These are phyloP conservation scores for Biscutella laevigata DNA, from an alignment of 441 rosid species.

Conservation along the genomic window DNA sequence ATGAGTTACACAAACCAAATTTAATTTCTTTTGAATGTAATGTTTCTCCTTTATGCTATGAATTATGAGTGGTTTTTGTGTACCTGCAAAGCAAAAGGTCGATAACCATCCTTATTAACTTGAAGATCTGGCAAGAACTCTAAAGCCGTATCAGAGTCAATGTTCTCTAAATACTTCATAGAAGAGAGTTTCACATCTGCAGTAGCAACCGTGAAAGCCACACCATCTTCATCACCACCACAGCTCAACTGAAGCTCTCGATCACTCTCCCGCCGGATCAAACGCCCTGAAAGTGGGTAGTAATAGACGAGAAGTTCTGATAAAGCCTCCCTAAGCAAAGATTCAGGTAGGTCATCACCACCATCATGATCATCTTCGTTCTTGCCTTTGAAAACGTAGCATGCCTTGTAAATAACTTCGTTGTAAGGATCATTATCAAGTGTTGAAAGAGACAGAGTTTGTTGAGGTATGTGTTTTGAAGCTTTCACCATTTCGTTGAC, in stretches of 20 bases:
- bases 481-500: constrained; percentile 24
- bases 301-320: constrained; percentile 13
- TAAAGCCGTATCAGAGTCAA: constrained; percentile 4
- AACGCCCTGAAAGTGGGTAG: constrained; percentile 16
- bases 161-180: background rate
- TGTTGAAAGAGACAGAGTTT: constrained; percentile 14
- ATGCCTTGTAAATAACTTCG: constrained; percentile 11
- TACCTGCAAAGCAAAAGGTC: constrained; percentile 19
- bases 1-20: too few relatives aligned
- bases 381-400: constrained; percentile 16
- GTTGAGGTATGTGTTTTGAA: background rate
- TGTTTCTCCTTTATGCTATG: too few relatives aligned
- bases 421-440: constrained; percentile 21
- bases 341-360: background rate
- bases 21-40: too few relatives aligned
- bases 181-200: constrained; percentile 5
- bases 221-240: background rate
- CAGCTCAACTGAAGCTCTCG: constrained; percentile 5
- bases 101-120: background rate
- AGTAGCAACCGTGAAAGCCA: constrained; percentile 13
- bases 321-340: constrained; percentile 11
- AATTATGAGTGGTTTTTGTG: too few relatives aligned
- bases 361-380: background rate
- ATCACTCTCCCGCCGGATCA: constrained; percentile 12
- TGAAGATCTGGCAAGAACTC: constrained; percentile 13